Evolutionary conservation across 129 eudicot genomes (phyloP), one percentile per base, ranked within the genome.

Genomic region (Flaveria robusta): DNA sequence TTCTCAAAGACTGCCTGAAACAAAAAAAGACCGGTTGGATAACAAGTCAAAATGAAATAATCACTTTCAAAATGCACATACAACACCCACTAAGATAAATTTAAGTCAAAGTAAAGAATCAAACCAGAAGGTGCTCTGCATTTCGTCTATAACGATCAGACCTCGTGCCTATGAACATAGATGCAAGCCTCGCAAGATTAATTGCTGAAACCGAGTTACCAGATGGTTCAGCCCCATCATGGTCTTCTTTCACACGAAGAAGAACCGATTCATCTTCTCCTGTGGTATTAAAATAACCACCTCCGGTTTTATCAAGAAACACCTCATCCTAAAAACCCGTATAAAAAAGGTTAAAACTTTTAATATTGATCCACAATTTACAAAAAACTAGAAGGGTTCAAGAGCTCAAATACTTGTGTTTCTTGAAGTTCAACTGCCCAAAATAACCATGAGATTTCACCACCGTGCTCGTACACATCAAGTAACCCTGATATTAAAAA

Each of bases 181-280:
- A 83, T 22, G 91, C 86, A 71, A 93, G 74, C 58, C 98, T 85
- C 43, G 76, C 89, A 58, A 90, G 92, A 81, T 93, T 93, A 66
- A 86, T 85, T 18, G 79, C 95, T 3, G 98, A 85, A 45, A 93
- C 92, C 15, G 98, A 93, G 84, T 93, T 93, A 62, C 98, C 97
- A 1, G 98, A 93, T 26, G 98, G 98, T 77, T 93, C 98, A 10
- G 98, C 98, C 7, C 98, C 98, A 22, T 93, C 98, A 68, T 93
- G 95, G 50, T 93, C 98, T 87, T 93, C 98, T 68, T 93, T 93
- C 85, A 93, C 92, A 7, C 98, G 97, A 12, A 93, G 92, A 68
- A 93, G 97, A 82, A 93, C 92, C 3, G 97, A 93, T 0, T 91
- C 89, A 55, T 93, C 98, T 72, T 86, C 96, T 18, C 98, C 98